Evolutionary conservation across 768 basidiomycete genomes (phyloP).

Genomic region (Agrocybe pediades): DNA sequence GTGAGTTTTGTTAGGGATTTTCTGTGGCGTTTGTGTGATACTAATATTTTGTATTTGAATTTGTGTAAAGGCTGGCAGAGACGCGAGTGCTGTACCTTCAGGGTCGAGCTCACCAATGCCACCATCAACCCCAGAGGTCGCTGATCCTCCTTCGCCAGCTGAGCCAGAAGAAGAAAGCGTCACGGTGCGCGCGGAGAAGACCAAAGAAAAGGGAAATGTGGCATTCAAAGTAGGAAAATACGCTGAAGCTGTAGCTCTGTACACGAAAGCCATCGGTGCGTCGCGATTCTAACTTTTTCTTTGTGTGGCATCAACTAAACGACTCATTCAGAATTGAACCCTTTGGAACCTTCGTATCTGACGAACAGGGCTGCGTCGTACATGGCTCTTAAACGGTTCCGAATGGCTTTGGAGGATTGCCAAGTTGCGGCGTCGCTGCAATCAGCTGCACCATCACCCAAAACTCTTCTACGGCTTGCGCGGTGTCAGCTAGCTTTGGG

Average conservation of each 20-base stretch:
- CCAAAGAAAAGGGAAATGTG: slow-evolving; percentile 76
- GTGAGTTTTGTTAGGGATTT: slow-evolving; percentile 8
- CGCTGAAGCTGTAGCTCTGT: slow-evolving; percentile 69
- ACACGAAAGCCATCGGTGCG: slow-evolving; percentile 74
- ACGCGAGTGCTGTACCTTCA: no score
- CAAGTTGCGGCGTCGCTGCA: slow-evolving; percentile 73
- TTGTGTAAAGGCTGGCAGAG: slow-evolving; percentile 9
- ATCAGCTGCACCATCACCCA: slow-evolving; percentile 58
- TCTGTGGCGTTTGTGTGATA: not conserved
- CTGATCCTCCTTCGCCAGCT: slow-evolving; percentile 20
- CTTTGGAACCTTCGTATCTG: slow-evolving; percentile 71
- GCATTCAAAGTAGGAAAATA: slow-evolving; percentile 71
- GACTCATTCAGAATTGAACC: slow-evolving; percentile 49
- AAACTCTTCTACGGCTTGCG: slow-evolving; percentile 82
- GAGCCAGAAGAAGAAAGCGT: slow-evolving; percentile 38
- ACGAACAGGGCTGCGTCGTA: slow-evolving; percentile 88
- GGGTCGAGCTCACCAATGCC: slow-evolving; percentile 21
- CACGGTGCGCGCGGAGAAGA: slow-evolving; percentile 53
- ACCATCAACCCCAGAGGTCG: slow-evolving; percentile 14
- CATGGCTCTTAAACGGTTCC: slow-evolving; percentile 80
- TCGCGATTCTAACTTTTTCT: slow-evolving; percentile 6
- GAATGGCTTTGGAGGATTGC: slow-evolving; percentile 75
- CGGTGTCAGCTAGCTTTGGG: slow-evolving; percentile 85
- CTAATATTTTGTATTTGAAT: not conserved
- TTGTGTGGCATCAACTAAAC: not conserved